Evolutionary conservation across 169 alveolate genomes (phyloP).

Genomic region (Babesia sp.): DNA sequence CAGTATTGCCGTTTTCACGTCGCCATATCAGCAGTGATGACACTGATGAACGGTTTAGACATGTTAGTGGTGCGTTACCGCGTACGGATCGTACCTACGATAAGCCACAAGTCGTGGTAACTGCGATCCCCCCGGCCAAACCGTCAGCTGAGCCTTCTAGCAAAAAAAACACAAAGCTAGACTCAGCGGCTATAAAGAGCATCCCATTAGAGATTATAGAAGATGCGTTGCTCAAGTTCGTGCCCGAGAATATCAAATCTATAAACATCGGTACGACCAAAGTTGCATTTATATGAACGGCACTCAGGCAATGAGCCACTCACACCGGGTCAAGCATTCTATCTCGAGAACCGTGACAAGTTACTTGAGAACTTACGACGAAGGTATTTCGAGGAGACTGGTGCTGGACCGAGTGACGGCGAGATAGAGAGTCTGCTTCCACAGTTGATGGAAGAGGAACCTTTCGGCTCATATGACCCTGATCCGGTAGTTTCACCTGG

Average conservation of each 20-base stretch:
- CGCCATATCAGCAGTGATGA: conserved; percentile 20
- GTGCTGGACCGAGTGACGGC: conserved; percentile 13
- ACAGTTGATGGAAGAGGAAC: conserved; percentile 60
- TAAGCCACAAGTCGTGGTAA: neutral
- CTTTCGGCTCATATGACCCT: conserved; percentile 61
- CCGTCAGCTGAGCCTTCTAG: neutral
- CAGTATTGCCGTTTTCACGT: neutral
- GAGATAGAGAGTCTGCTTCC: conserved; percentile 25
- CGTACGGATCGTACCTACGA: neutral
- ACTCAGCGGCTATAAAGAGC: neutral
- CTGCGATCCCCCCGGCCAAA: neutral
- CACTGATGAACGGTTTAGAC: conserved; percentile 41
- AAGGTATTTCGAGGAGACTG: conserved; percentile 63
- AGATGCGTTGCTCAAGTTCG: conserved; percentile 56
- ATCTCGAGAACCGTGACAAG: conserved; percentile 74
- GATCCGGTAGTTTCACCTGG: conserved; percentile 69
- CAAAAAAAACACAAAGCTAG: neutral
- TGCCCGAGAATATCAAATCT: conserved; percentile 49
- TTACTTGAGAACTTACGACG: conserved; percentile 56
- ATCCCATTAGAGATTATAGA: conserved; percentile 47
- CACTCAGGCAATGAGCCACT: conserved; percentile 27
- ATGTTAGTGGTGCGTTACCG: conserved; percentile 22
- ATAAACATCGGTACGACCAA: conserved; percentile 19
- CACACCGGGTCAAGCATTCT: conserved; percentile 77
- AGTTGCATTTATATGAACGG: neutral